Base-by-base conservation (phyloP, 2,329 filamentous ascomycete genomes). In the Dothidotthia symphoricarpi region DNA sequence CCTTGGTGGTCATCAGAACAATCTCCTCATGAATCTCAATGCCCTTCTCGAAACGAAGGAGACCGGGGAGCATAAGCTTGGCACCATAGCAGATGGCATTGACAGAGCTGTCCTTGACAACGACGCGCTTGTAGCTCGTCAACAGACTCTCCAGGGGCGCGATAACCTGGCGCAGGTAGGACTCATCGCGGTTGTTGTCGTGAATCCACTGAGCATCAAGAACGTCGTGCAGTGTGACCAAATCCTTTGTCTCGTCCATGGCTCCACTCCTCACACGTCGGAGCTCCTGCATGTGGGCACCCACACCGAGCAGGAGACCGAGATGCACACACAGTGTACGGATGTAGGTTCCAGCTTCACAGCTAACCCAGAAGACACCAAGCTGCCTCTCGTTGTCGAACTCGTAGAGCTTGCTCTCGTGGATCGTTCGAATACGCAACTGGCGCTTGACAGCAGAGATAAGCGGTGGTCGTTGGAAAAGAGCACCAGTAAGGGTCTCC, bases 361-460 rank as follows among this genome's bases (percentile, higher is more conserved):
- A 98, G 73, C 88, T 95, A 58, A 97, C 93, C 91, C 93, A 97
- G 80, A 98, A 98, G 39, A 97, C 91, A 70, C 87, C 93, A 25
- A 98, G 80, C 69, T 97, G 90, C 60, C 93, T 84, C 63, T 97
- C 91, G 66, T 98, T 97, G 76, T 98, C 93, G 67, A 97, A 98
- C 75, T 98, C 93, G 66, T 74, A 77, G 38, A 97, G 78, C 75
- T 94, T 95, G 81, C 85, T 94, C 74, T 97, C 89, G 76, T 97
- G 86, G 59, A 98, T 95, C 48, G 91, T 96, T 72, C 93, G 84
- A 71, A 98, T 95, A 79, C 93, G 90, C 47, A 98, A 82, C 76
- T 97, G 91, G 62, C 93, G 85, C 85, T 98, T 98, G 70, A 98
- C 93, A 64, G 93, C 93, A 17, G 91, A 97, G 67, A 98, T 98